phyloP scores from a whole-genome alignment of 1,139 yeast species.

The Yamadazyma conglobata region DNA sequence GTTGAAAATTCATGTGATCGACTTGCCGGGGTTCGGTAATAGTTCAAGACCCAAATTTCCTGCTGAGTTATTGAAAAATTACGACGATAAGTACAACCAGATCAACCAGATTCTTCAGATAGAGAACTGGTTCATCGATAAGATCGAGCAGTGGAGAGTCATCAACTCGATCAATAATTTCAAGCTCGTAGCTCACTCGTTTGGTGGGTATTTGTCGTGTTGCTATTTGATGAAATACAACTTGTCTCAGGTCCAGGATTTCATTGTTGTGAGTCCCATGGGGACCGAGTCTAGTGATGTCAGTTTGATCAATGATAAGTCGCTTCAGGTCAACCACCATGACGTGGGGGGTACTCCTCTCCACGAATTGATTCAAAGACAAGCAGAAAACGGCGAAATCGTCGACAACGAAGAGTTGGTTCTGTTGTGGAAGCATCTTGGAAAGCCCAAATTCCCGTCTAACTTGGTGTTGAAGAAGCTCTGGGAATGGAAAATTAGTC shows the following conservation, averaged over 20 bases:
- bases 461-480: constrained; percentile 28
- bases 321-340: constrained; percentile 34
- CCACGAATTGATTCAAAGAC: constrained; percentile 23
- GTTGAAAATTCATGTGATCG: constrained; percentile 32
- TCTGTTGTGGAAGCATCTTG: constrained; percentile 32
- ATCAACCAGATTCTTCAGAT: constrained; percentile 32
- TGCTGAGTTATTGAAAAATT: constrained; percentile 23
- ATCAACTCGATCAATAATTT: constrained; percentile 23
- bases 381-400: constrained; percentile 16
- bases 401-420: constrained; percentile 19
- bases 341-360: constrained; percentile 25
- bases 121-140: constrained; percentile 45
- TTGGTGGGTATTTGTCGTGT: constrained; percentile 44
- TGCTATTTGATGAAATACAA: constrained; percentile 43
- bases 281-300: constrained; percentile 41
- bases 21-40: constrained; percentile 46
- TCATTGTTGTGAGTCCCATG: constrained; percentile 43
- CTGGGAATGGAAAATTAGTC: constrained; percentile 41
- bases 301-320: constrained; percentile 33
- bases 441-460: constrained; percentile 40
- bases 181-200: constrained; percentile 39
- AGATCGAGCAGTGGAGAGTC: constrained; percentile 37
- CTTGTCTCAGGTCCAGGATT: constrained; percentile 24
- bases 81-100: constrained; percentile 18
- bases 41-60: constrained; percentile 43